Evolutionary conservation across 148 eudicot genomes (phyloP), one percentile per base, ranked within the genome.

Genomic region (Chenopodium quinoa): DNA sequence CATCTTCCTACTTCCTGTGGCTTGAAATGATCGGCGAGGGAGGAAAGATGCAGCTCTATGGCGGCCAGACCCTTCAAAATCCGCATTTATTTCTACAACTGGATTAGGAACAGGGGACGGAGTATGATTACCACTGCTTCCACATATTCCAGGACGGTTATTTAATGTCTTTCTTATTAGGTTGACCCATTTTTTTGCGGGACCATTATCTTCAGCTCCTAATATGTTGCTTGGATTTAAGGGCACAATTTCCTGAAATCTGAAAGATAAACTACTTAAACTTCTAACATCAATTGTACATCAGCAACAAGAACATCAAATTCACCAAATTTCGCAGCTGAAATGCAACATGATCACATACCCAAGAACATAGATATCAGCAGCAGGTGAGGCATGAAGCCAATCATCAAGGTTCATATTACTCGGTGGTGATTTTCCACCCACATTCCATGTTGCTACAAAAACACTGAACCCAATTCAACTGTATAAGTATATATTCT

Each of bases 311-410:
- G 9, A n/a, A 7, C 75, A 72, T 2, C n/a, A 8, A 46, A 17
- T n/a, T 1, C 13, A 0, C 34, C 58, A 50, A 60, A 62, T 16
- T 68, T 60, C 68, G 47, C 20, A 37, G 52, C 17, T 62, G 31
- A 13, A 73, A 73, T 37, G 23, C 64, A 70, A 48, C 29, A 69
- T 14, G 10, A 29, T 81, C 58, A 56, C 82, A 77, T 92, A 96
- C 99, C 99, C 99, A 77, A 96, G 99, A 70, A 96, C 97, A 88
- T 95, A 95, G 8, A 95, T 92, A 82, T 95, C 99, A 52, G 99
- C 97, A 81, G 97, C 93, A 87, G 97, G 93, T 58, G 99, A 86
- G 32, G 97, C 90, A 80, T 92, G 99, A 60, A 96, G 93, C 97
- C 94, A 96, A 81, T 96, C 93, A 80, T 95, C 98, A 32, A 96